Evolutionary conservation across 208 protist genomes (phyloP).

Genomic region (Phytomonas serpens): DNA sequence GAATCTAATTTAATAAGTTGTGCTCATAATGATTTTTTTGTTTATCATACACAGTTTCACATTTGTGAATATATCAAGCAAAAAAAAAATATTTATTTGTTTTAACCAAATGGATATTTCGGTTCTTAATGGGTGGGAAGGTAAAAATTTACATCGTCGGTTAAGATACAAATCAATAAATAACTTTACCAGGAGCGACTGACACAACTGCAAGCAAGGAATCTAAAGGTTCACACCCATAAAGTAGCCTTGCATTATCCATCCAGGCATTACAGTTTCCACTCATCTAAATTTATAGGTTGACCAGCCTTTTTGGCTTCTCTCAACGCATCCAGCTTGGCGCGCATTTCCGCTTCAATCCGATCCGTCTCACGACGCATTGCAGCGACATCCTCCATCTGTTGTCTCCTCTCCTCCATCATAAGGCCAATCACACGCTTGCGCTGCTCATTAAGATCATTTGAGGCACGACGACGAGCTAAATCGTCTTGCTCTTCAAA

Average conservation of each 20-base stretch:
- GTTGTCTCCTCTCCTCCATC: conserved; percentile 44
- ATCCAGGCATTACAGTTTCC: conserved; percentile 40
- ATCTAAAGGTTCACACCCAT: not conserved
- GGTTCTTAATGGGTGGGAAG: not conserved
- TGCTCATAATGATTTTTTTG: not conserved
- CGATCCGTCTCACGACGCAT: conserved; percentile 81
- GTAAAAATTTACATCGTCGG: not conserved
- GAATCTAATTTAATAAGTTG: not conserved
- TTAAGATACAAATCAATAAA: conserved; percentile 3
- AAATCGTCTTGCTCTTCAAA: conserved; percentile 37
- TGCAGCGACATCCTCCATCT: conserved; percentile 61
- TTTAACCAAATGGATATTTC: conserved; percentile 1
- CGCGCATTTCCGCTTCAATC: conserved; percentile 81
- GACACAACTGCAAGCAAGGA: not conserved
- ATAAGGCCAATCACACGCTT: conserved; percentile 54
- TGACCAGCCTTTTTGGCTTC: conserved; percentile 66
- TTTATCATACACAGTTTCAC: not conserved
- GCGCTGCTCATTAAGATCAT: conserved; percentile 53
- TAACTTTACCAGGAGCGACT: not conserved
- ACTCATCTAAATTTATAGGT: conserved; percentile 77
- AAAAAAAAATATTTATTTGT: conserved; percentile 3
- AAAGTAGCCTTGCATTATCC: not conserved
- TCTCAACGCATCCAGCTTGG: conserved; percentile 80
- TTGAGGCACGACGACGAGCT: conserved; percentile 32
- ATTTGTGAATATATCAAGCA: conserved; percentile 7